Conservation (phyloP, 345 rosid species). For the Populus tremula region DNA sequence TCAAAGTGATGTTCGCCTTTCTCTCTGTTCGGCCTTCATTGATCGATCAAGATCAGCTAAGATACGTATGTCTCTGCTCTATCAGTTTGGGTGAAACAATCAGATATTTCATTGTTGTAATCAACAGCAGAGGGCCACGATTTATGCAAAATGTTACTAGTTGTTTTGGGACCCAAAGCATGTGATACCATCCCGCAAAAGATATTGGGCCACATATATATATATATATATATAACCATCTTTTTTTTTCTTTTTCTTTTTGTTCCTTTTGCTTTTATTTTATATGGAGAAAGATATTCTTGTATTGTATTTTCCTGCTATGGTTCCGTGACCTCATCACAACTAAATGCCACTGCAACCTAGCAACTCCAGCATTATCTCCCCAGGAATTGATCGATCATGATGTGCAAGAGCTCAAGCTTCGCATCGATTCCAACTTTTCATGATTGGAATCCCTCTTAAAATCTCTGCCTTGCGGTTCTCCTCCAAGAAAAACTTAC, state of each 20-base stretch:
- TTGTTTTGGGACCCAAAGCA: slow-evolving; percentile 30
- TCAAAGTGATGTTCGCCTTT: neutral
- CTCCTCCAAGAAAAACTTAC: neutral
- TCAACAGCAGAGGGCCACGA: slow-evolving; percentile 8
- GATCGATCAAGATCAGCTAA: neutral
- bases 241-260: slow-evolving; percentile 1
- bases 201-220: neutral
- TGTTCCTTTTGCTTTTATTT: slow-evolving; percentile 5
- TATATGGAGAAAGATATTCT: slow-evolving; percentile 3
- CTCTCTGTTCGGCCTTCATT: neutral
- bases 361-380: neutral
- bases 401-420: neutral
- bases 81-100: slow-evolving; percentile 12
- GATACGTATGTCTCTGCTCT: slow-evolving; percentile 11
- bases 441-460: slow-evolving; percentile 1
- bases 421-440: slow-evolving; percentile 11
- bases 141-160: slow-evolving; percentile 2
- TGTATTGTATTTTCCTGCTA: neutral
- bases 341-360: neutral
- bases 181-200: slow-evolving; percentile 11
- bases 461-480: slow-evolving; percentile 8
- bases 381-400: neutral
- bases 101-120: slow-evolving; percentile 14
- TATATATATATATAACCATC: neutral
- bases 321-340: neutral